Conservation (phyloP, 192 early-diverging fungal genomes). For the Coemansia sp. region DNA sequence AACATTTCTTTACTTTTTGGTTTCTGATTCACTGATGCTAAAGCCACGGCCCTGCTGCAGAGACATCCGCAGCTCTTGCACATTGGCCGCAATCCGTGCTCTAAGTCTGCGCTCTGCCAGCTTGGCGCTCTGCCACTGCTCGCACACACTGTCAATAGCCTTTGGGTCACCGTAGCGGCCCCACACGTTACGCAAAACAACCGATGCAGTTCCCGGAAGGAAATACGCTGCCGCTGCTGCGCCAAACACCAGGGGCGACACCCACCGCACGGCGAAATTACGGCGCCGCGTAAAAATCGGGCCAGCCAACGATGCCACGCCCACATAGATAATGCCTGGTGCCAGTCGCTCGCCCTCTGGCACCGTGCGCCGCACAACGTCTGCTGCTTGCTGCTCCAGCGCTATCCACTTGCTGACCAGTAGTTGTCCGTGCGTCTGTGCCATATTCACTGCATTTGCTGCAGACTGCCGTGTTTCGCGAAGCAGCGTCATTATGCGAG, state of each 20-base stretch:
- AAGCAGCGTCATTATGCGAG: slow-evolving; percentile 10
- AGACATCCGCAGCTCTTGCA: slow-evolving; percentile 41
- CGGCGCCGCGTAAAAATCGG: slow-evolving; percentile 49
- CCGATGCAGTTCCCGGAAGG: slow-evolving; percentile 48
- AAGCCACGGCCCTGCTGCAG: slow-evolving; percentile 41
- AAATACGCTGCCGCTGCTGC: slow-evolving; percentile 27
- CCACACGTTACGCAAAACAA: slow-evolving; percentile 49
- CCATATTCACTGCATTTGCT: background rate
- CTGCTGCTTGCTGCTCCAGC: slow-evolving; percentile 13
- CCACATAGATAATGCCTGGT: slow-evolving; percentile 50
- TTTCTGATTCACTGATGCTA: background rate
- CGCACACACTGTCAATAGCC: slow-evolving; percentile 18
- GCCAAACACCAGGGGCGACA: slow-evolving; percentile 47
- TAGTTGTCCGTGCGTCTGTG: slow-evolving; percentile 15
- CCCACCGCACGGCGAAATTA: slow-evolving; percentile 45
- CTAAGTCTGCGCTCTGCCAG: background rate
- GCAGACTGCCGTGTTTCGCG: slow-evolving; percentile 15
- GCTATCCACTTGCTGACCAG: slow-evolving; percentile 26
- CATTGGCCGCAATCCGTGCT: background rate
- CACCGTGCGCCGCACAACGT: slow-evolving; percentile 30
- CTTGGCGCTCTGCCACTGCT: slow-evolving; percentile 5
- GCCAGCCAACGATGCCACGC: slow-evolving; percentile 47
- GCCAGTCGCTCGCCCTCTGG: slow-evolving; percentile 35
- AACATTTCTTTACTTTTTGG: background rate
- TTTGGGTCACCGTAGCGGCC: slow-evolving; percentile 47